Percentiles rank a stretch among this genome's conserved stretches.
Evolutionary conservation across 169 alveolate genomes (phyloP).

Genomic region (Cardiosporidium cionae): DNA sequence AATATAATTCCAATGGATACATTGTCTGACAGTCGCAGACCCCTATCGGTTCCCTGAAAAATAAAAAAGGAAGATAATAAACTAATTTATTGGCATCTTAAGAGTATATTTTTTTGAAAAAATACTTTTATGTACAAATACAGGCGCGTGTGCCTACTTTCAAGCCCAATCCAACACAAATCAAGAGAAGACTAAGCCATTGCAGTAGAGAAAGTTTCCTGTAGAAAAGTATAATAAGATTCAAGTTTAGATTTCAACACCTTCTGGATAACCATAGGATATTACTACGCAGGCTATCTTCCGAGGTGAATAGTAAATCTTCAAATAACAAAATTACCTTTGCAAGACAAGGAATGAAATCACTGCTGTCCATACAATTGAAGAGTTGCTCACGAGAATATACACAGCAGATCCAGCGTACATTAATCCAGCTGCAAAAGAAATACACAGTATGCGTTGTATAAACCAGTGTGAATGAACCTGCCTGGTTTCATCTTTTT

Average conservation of each 20-base stretch:
- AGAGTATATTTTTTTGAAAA: neutral
- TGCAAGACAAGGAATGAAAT: neutral
- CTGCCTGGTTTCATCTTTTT: neutral
- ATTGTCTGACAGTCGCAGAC: too few species aligned
- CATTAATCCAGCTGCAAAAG: conserved; percentile 4
- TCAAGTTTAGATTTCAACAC: neutral
- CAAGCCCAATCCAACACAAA: neutral
- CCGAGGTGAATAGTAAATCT: too few species aligned
- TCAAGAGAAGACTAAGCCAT: neutral
- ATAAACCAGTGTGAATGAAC: neutral
- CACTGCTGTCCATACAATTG: conserved; percentile 1
- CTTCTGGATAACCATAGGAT: too few species aligned
- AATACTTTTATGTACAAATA: neutral
- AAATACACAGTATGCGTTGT: neutral
- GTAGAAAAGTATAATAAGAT: neutral
- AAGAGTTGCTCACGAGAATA: neutral
- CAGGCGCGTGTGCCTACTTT: neutral
- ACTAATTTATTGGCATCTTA: too few species aligned
- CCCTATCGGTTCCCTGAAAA: neutral
- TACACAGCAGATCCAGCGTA: conserved; percentile 5
- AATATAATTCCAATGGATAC: neutral
- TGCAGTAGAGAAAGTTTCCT: neutral
- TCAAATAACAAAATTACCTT: neutral
- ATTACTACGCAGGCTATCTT: too few species aligned
- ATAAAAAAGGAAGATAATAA: neutral